These are phyloP conservation scores for Viola pubescens DNA, from an alignment of 441 rosid genomes.

Conservation along the genomic window DNA sequence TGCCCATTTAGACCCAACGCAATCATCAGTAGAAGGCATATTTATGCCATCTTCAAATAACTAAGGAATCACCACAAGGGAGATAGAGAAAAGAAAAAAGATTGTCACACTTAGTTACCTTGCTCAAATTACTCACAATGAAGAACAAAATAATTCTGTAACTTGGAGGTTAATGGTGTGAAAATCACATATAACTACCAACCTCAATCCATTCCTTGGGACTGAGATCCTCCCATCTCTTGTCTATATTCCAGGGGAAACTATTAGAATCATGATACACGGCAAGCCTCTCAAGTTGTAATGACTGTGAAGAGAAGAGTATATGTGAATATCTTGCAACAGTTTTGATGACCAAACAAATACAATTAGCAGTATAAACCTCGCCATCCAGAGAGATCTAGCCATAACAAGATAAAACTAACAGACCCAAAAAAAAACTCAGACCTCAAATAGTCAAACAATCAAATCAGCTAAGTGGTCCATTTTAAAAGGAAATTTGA, in stretches of 20 bases:
- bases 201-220: slow-evolving; percentile 97
- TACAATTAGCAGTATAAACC: slow-evolving; percentile 21
- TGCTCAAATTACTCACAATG: background rate
- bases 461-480: background rate
- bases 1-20: slow-evolving; percentile 65
- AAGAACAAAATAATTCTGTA: background rate
- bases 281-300: slow-evolving; percentile 93
- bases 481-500: no score
- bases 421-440: background rate
- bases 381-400: slow-evolving; percentile 10
- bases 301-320: slow-evolving; percentile 49
- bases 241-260: slow-evolving; percentile 73
- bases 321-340: background rate
- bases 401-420: slow-evolving; percentile 5
- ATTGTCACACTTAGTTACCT: background rate
- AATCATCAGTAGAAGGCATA: slow-evolving; percentile 37
- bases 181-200: slow-evolving; percentile 24
- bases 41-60: slow-evolving; percentile 96
- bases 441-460: background rate
- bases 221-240: slow-evolving; percentile 87
- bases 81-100: slow-evolving; percentile 2
- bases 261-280: slow-evolving; percentile 83
- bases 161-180: slow-evolving; percentile 12
- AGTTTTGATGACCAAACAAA: slow-evolving; percentile 10
- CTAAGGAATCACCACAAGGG: slow-evolving; percentile 29